Evolutionary conservation across 2,329 filamentous ascomycete species (phyloP).

Genomic region (Ilyonectria mors-panacis): DNA sequence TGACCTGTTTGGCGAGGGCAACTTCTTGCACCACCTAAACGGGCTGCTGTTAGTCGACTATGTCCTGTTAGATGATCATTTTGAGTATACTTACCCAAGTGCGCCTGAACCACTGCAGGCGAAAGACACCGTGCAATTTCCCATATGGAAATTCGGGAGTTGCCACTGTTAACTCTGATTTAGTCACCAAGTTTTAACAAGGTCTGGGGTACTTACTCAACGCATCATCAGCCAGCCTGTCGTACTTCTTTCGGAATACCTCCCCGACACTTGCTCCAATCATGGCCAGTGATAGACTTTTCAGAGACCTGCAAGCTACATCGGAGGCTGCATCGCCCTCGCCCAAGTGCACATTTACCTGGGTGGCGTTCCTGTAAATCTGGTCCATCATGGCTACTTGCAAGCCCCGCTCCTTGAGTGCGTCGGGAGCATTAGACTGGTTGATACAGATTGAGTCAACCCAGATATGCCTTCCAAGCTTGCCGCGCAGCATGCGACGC

Average conservation of each 20-base stretch:
- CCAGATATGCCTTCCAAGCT: background rate
- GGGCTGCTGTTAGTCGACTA: background rate
- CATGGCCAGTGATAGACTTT: background rate
- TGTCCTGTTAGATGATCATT: background rate
- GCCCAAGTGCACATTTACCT: background rate
- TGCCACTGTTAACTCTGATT: background rate
- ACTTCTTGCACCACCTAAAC: background rate
- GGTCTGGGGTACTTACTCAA: background rate
- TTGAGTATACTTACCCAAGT: background rate
- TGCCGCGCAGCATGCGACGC: background rate
- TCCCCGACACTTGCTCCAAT: background rate
- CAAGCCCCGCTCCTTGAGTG: background rate
- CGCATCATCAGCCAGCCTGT: background rate
- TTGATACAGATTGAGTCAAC: background rate
- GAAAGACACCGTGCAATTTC: background rate
- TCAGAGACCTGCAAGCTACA: background rate
- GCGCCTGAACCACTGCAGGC: background rate
- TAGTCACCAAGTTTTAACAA: background rate
- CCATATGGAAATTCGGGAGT: constrained; percentile 1
- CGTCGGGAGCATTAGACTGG: background rate
- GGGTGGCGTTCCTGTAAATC: background rate
- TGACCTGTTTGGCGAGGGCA: constrained; percentile 1
- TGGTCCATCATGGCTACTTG: background rate
- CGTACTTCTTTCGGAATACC: constrained; percentile 1
- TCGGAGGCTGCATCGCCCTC: background rate